Evolutionary conservation across 2,329 filamentous ascomycete genomes (phyloP), one percentile per base, ranked within the genome.

Genomic region (Bipolaris oryzae): DNA sequence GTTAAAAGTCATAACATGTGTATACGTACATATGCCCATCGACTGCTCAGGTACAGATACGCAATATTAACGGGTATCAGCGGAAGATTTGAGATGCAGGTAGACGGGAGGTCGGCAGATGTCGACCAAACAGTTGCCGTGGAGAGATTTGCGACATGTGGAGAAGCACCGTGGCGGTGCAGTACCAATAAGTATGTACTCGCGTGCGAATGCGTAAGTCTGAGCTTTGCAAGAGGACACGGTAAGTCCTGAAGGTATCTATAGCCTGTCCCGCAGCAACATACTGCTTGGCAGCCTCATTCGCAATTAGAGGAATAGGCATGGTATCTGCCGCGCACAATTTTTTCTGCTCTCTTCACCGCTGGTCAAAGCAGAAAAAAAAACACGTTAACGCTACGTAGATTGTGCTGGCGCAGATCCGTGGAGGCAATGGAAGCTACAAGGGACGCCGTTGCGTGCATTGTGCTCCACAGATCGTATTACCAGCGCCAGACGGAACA

Each of bases 391-490:
- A 28, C 43, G 57, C 41, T 43, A 28, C 25, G 25, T 28, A 54
- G 38, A 47, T 44, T 43, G 46, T 41, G 55, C 45, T 41, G 50
- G 52, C 42, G 53, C 47, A 47, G 45, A 44, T 23, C 43, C 56
- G 52, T 46, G 34, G 44, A 51, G 16, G 38, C 42, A 47, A 43
- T 38, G 23, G 48, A 46, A 42, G 51, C 39, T 46, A 50, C 42
- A 45, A 61, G 52, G 13, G 37, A 53, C 55, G 63, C 61, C 57
- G 61, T 62, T 62, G 49, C 33, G 52, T 50, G 61, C 59, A 50
- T 52, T 50, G 45, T 42, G 58, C 47, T 63, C 60, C 55, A 63
- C 57, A 60, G 57, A 60, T 63, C 57, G 50, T 57, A 57, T 63
- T 28, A 42, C 33, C 48, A 48, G 48, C 33, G 39, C 56, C 55